phyloP scores from a whole-genome alignment of 768 basidiomycete species.

The Amanita rubescens region DNA sequence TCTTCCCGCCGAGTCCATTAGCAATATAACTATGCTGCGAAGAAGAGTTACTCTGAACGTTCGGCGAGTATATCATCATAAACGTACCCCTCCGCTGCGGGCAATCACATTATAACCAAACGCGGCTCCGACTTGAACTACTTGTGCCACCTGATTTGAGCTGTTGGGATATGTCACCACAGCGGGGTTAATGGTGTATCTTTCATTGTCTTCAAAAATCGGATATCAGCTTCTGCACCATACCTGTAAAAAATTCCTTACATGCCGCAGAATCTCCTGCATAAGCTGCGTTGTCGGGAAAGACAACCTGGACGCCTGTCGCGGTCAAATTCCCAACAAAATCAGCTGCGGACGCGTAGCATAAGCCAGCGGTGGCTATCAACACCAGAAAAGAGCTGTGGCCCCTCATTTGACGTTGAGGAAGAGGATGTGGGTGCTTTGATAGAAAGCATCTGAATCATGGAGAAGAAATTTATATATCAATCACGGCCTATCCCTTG shows the following conservation, averaged over 20 bases:
- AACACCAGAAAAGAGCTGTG: not conserved
- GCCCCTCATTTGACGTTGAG: not conserved
- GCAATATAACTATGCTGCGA: conserved; percentile 37
- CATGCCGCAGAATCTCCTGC: not conserved
- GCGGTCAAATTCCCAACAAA: not conserved
- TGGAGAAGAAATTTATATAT: not conserved
- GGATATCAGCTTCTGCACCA: not conserved
- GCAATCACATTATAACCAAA: conserved; percentile 26
- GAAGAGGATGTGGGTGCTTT: not conserved
- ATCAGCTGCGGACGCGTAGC: not conserved
- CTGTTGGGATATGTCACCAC: conserved; percentile 22
- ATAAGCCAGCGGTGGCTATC: not conserved
- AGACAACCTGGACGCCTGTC: not conserved
- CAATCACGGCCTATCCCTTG: not conserved
- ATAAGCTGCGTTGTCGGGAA: not conserved
- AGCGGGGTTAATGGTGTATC: conserved; percentile 22
- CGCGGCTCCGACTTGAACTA: conserved; percentile 20
- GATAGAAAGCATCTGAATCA: not conserved
- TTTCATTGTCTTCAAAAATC: conserved; percentile 21
- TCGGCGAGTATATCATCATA: conserved; percentile 6
- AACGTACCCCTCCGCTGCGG: conserved; percentile 36
- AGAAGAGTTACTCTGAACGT: not conserved
- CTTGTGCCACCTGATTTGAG: conserved; percentile 21
- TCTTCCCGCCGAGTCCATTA: conserved; percentile 33
- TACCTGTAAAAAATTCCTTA: not conserved